Evolutionary conservation across 352 stramenopile genomes (phyloP), one percentile per base, ranked within the genome.

Genomic region (Phytophthora colocasiae): DNA sequence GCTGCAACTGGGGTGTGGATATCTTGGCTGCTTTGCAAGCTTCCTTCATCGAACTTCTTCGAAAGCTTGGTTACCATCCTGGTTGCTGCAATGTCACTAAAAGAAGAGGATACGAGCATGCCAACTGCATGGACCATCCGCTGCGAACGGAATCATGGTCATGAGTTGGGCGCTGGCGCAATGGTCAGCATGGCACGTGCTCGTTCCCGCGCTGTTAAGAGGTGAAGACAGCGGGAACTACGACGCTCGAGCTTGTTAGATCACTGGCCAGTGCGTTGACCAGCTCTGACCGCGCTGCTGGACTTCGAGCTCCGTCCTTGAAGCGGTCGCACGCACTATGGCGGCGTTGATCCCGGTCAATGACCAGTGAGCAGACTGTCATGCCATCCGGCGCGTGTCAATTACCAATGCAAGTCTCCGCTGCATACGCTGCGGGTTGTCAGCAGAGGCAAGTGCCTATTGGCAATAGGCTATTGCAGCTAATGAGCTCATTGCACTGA

Each of bases 261-360:
- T 36, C 39, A 32, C 51, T 55, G 51, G 34, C 39, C 41, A 63
- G 60, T 17, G 40, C 29, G 50, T 55, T 67, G 59, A 15, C 47
- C 8, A 7, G 38, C 15, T 7, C 14, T 44, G 14, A 19, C 44
- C 44, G 22, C 26, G 22, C 2, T 9, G 38, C 58, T 61, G 58
- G 29, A 60, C 58, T 43, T 22, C 22, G 39, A 43, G 49, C 29
- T 47, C 22, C 38, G 39, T 11, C 49, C 60, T 63, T 68, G 34
- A 68, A 36, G 52, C 40, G 59, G 51, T 32, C 40, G 56, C 54
- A 53, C 38, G 41, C 6, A 12, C 17, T 44, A 27, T 36, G 29
- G 9, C 31, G 29, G 10, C 27, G 4, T 41, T 59, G 58, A 58
- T 34, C 11, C 53, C 43, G 58, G 24, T 46, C 58, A 53, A 51